Percentiles rank a stretch among this genome's conserved stretches.
Conservation (phyloP, 2,329 filamentous ascomycete species). For the Triangularia verruculosa region DNA sequence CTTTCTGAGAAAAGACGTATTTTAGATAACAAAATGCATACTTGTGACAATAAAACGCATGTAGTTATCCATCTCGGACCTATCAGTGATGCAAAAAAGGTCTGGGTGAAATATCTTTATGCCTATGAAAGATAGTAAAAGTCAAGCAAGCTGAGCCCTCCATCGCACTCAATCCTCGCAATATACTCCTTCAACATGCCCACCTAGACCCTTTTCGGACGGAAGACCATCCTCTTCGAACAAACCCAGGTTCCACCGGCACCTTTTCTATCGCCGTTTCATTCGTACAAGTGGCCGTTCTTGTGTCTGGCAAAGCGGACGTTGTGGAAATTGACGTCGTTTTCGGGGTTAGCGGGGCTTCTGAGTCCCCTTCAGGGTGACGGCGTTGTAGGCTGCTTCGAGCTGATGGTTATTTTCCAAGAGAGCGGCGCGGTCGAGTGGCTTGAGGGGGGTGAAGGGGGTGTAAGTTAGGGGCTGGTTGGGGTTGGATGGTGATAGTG, state of each 20-base stretch:
- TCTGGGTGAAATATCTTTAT: too few relatives aligned
- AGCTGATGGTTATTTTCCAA: background rate
- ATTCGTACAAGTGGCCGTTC: slow-evolving; percentile 58
- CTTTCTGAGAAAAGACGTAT: background rate
- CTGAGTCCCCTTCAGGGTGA: slow-evolving; percentile 52
- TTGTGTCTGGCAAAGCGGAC: slow-evolving; percentile 65
- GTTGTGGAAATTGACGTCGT: slow-evolving; percentile 66
- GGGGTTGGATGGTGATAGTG: background rate
- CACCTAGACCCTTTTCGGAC: background rate
- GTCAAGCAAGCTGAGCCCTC: background rate
- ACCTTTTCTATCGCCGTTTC: slow-evolving; percentile 66
- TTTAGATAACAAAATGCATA: background rate
- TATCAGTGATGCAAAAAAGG: too few relatives aligned
- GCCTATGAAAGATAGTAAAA: background rate
- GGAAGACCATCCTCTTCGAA: background rate
- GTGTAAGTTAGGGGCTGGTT: background rate
- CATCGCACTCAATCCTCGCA: background rate
- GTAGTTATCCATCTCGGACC: background rate
- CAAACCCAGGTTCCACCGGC: slow-evolving; percentile 37
- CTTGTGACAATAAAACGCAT: background rate
- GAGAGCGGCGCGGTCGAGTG: background rate
- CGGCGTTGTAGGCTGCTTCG: slow-evolving; percentile 8
- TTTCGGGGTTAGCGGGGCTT: slow-evolving; percentile 56
- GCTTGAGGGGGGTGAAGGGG: background rate
- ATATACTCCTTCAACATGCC: background rate